Percentiles rank a stretch among this genome's conserved stretches.
phyloP scores from a whole-genome alignment of 2,329 filamentous ascomycete species.

The Colletotrichum somersetense region DNA sequence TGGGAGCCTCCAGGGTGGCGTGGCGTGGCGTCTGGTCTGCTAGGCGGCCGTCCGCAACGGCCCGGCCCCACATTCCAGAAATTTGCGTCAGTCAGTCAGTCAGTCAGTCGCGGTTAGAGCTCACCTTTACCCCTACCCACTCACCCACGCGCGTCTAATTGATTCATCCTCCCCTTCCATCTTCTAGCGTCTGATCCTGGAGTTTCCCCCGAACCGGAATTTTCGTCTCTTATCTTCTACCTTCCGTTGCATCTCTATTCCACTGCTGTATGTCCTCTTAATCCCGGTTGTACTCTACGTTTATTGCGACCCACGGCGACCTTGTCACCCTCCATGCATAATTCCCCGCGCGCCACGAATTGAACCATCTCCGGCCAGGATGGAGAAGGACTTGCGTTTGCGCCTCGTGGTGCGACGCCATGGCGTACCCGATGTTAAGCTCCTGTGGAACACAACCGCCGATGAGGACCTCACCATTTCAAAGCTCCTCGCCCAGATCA shows the following conservation, averaged over 20 bases:
- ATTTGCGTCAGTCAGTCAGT: conserved; percentile 31
- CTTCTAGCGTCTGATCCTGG: background rate
- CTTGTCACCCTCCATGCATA: background rate
- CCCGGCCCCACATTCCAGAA: conserved; percentile 37
- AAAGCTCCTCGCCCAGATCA: conserved; percentile 81
- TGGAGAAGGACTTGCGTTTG: conserved; percentile 71
- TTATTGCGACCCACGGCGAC: background rate
- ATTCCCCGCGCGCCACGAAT: background rate
- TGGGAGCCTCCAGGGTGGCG: background rate
- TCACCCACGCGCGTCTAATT: conserved; percentile 22
- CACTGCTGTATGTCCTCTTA: background rate
- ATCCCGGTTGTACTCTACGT: background rate
- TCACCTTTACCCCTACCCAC: background rate
- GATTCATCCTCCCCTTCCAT: background rate
- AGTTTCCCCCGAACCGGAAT: background rate
- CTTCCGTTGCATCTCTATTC: background rate
- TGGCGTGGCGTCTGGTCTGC: background rate
- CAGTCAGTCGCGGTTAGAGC: conserved; percentile 37
- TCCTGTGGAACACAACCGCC: conserved; percentile 76
- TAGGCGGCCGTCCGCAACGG: background rate
- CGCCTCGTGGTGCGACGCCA: conserved; percentile 80
- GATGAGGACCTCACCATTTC: conserved; percentile 76
- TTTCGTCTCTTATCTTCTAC: background rate
- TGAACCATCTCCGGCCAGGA: conserved; percentile 18
- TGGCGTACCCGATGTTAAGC: conserved; percentile 76